Base-by-base conservation (phyloP, 441 rosid genomes). In the Bocquillonia castaneifolia region DNA sequence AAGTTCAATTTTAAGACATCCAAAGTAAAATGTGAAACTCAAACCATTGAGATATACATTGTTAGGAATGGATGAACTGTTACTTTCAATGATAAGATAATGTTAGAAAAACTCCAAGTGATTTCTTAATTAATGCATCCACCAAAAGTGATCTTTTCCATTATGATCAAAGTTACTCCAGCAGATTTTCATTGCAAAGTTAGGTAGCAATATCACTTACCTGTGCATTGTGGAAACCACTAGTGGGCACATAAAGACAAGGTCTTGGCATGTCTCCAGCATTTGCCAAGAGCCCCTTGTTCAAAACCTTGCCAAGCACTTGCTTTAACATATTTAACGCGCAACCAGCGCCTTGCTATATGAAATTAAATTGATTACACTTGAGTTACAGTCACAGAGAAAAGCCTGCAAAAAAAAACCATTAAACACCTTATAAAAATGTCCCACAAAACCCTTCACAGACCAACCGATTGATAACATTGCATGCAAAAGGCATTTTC, bases 171-270 rank as follows among this genome's bases (percentile, higher is more conserved):
- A n/a, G n/a, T n/a, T n/a, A n/a, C n/a, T n/a, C n/a, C n/a, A 17
- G 54, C 15, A 44, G 54, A 55, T 31, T 28, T 34, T 23, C 42
- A 18, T 36, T 20, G 45, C 29, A 36, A 25, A 63, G 58, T 6
- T 51, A 32, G 28, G 22, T 59, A 29, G 8, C 25, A 32, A 34
- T 10, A 25, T 36, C 22, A 50, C 64, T 5, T 67, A 90, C 96
- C 88, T 60, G 81, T 60, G 88, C 90, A 64, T 10, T 67, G 69
- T 87, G 92, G 63, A 90, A 79, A 32, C 74, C 63, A 60, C 28
- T 29, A 37, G 45, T 61, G 22, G 85, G 76, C 66, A 84, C 66
- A 68, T 52, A 80, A 45, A 82, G 65, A 67, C 61, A 77, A 69
- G 86, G 81, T 74, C 72, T 74, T 67, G 75, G 74, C 77, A 70